phyloP scores from a whole-genome alignment of 352 stramenopile species.

The Phytopythium mirpurense region DNA sequence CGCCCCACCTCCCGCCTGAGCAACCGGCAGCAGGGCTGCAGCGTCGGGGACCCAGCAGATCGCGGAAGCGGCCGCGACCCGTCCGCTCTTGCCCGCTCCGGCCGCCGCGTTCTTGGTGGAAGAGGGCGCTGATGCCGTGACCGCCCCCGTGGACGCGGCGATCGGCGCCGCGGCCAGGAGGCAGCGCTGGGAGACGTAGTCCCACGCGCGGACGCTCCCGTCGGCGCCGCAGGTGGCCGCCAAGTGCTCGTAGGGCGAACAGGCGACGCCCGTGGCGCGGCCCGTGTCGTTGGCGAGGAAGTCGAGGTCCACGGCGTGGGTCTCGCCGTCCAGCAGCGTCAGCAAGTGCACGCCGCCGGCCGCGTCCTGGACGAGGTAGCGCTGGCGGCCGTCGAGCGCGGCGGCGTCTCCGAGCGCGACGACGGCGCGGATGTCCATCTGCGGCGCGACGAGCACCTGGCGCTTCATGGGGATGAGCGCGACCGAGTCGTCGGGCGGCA shows the following conservation, averaged over 20 bases:
- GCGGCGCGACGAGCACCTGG: conserved; percentile 43
- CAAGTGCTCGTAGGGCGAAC: conserved; percentile 84
- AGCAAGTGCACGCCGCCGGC: conserved; percentile 49
- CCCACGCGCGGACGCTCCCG: conserved; percentile 81
- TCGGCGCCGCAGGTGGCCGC: conserved; percentile 83
- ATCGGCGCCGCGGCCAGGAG: conserved; percentile 17
- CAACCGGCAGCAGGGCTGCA: conserved; percentile 28
- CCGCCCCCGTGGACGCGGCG: conserved; percentile 6
- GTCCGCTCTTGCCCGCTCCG: neutral
- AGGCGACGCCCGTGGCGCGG: conserved; percentile 61
- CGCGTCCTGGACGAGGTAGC: conserved; percentile 66
- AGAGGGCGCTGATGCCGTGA: neutral
- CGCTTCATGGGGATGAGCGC: conserved; percentile 64
- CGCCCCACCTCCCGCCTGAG: neutral
- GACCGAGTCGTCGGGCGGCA: conserved; percentile 71
- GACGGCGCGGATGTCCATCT: conserved; percentile 69
- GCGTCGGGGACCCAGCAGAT: conserved; percentile 70
- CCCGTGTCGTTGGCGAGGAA: conserved; percentile 66
- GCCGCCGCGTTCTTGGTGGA: neutral
- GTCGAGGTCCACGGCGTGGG: conserved; percentile 40
- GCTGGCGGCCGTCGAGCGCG: conserved; percentile 9
- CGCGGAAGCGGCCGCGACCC: conserved; percentile 34
- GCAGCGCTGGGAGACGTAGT: conserved; percentile 66
- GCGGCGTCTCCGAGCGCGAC: conserved; percentile 19
- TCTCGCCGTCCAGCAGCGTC: conserved; percentile 23